These are phyloP conservation scores for Zoysia matrella DNA, from an alignment of 202 grass and related monocot species.

Conservation along the genomic window DNA sequence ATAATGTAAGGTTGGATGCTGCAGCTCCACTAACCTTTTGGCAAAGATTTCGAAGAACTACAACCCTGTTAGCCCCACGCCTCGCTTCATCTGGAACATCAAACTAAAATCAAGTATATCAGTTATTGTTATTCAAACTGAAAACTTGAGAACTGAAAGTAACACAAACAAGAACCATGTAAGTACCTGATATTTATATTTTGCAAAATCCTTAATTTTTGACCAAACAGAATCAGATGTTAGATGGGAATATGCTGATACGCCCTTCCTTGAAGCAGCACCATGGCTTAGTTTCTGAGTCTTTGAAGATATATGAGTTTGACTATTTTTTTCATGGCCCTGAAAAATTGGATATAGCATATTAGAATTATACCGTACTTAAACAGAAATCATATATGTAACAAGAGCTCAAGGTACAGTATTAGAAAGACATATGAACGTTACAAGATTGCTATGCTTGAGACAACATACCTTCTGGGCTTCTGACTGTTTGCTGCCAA, in stretches of 20 bases:
- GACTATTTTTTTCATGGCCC: constrained; percentile 52
- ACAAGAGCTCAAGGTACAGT: neutral
- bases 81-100: constrained; percentile 77
- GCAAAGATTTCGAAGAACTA: constrained; percentile 91
- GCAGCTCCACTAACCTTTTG: constrained; percentile 62
- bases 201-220: constrained; percentile 77
- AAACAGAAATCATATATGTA: constrained; percentile 5
- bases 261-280: constrained; percentile 56
- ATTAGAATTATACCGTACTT: neutral
- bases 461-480: constrained; percentile 59
- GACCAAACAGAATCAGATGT: constrained; percentile 80
- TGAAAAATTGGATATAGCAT: constrained; percentile 36
- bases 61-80: constrained; percentile 61
- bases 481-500: constrained; percentile 55
- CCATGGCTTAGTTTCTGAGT: constrained; percentile 53
- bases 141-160: constrained; percentile 29
- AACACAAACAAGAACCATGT: neutral
- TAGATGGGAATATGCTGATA: constrained; percentile 57
- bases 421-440: constrained; percentile 9
- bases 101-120: constrained; percentile 60
- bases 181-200: constrained; percentile 90
- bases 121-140: constrained; percentile 9
- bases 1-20: neutral
- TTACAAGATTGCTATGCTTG: neutral
- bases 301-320: constrained; percentile 54